Evolutionary conservation across 768 basidiomycete species (phyloP).

Genomic region (Suillus ampliporus): DNA sequence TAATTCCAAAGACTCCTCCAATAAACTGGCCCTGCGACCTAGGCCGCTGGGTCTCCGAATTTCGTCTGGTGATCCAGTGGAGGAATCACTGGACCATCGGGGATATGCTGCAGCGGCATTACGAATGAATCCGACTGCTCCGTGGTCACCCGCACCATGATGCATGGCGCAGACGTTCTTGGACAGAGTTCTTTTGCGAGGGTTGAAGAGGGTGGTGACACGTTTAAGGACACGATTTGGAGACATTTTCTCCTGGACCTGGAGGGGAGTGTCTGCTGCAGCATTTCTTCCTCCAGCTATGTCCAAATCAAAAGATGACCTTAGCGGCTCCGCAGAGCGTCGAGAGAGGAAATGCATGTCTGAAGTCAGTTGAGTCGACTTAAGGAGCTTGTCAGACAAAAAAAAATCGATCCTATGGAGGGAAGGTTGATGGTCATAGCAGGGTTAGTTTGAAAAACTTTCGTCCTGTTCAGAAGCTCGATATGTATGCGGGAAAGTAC

Average conservation of each 20-base stretch:
- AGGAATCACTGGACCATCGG: conserved; percentile 28
- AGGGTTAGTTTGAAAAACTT: background rate
- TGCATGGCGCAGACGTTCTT: conserved; percentile 17
- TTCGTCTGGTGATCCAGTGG: conserved; percentile 33
- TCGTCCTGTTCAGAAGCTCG: background rate
- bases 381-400: background rate
- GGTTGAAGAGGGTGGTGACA: conserved; percentile 32
- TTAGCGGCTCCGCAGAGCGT: conserved; percentile 32
- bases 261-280: conserved; percentile 19
- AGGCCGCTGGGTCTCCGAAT: conserved; percentile 39
- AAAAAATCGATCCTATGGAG: background rate
- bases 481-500: background rate
- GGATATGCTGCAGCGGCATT: conserved; percentile 24
- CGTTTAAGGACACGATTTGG: conserved; percentile 34
- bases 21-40: conserved; percentile 35
- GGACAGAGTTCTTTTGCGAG: conserved; percentile 26
- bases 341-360: conserved; percentile 37
- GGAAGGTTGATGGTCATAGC: background rate
- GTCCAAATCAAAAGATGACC: conserved; percentile 11
- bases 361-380: conserved; percentile 5
- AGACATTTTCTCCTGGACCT: conserved; percentile 25
- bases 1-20: conserved; percentile 23
- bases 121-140: conserved; percentile 24
- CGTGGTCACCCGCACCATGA: conserved; percentile 3
- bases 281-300: conserved; percentile 6